Base-by-base conservation (phyloP, 2,329 filamentous ascomycete genomes). In the Golovinomyces cichoracearum region DNA sequence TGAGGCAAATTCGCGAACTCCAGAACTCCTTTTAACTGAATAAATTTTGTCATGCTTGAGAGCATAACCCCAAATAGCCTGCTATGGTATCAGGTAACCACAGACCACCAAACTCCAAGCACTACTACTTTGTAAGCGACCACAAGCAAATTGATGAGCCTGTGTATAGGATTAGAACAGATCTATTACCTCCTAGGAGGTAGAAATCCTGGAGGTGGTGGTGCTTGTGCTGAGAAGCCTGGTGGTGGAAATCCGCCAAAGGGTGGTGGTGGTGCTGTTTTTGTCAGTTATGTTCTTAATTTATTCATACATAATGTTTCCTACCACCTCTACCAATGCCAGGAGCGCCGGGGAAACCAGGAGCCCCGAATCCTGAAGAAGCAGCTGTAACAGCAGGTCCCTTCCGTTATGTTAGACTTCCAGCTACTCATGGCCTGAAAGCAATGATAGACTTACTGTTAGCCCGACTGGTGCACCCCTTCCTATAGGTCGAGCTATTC, bases 401-500 rank as follows among this genome's bases (percentile, higher is more conserved):
- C 72, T 76, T 54, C 15, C 47, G 54, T 25, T n/a, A 42, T 12
- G 51, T 59, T 57, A 60, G 56, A 33, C 49, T 35, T 59, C 3
- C 10, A 7, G 10, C 42, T 23, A 47, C 35, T 53, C n/a, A 48
- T 19, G 40, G 10, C 12, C 13, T n/a, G 10, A 26, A 15, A 27
- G 13, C 6, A 6, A 38, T 27, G 31, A 38, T 42, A 48, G 48
- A 62, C 70, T 55, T 66, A 76, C 86, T 58, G 84, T 83, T 54
- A 95, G 71, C 49, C 86, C 85, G 58, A 88, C 74, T 27, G 83
- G 79, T 33, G 52, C 72, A 68, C 90, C 90, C 64, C 90, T 76
- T 57, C 90, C 90, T 59, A 86, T 86, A 57, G 90, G 85, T 62
- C 85, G 80, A 54, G 84, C 80, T 56, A 95, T 84, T 59, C 90